Conservation (phyloP, 2,329 filamentous ascomycete species). For the Sporothrix curviconia region DNA sequence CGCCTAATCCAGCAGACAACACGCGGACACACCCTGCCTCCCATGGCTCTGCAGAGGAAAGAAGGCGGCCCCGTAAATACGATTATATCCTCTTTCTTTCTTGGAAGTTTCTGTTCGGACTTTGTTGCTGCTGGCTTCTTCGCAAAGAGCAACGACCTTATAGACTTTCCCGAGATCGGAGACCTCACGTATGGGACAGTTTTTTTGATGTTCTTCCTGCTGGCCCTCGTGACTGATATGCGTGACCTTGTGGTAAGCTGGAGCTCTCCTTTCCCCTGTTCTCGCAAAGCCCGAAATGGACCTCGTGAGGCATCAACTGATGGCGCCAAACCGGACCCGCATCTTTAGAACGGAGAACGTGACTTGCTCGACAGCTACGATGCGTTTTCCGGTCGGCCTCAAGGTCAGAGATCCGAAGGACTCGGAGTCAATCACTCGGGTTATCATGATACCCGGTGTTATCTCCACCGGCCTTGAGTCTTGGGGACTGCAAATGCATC, state of each 20-base stretch:
- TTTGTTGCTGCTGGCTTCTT: slow-evolving; percentile 87
- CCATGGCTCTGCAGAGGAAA: slow-evolving; percentile 26
- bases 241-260: slow-evolving; percentile 68
- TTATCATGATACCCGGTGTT: slow-evolving; percentile 96
- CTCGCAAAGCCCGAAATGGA: too few species aligned
- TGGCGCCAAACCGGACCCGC: slow-evolving; percentile 5
- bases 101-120: slow-evolving; percentile 86
- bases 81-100: slow-evolving; percentile 76
- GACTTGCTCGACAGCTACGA: slow-evolving; percentile 81
- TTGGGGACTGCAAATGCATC: slow-evolving; percentile 88
- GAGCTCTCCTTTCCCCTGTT: neutral
- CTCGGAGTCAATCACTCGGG: slow-evolving; percentile 74
- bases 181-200: slow-evolving; percentile 78
- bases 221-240: slow-evolving; percentile 76
- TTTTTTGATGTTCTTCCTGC: slow-evolving; percentile 83
- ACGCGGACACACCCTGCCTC: neutral
- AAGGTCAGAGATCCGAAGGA: slow-evolving; percentile 75
- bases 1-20: neutral
- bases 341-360: slow-evolving; percentile 67
- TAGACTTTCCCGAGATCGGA: slow-evolving; percentile 64
- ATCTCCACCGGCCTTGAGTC: slow-evolving; percentile 96
- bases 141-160: slow-evolving; percentile 80
- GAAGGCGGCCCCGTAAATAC: slow-evolving; percentile 72
- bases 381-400: slow-evolving; percentile 82
- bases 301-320: too few species aligned